Percentiles rank a stretch among this genome's conserved stretches.
Evolutionary conservation across 441 rosid genomes (phyloP).

Genomic region (Breynia disticha): DNA sequence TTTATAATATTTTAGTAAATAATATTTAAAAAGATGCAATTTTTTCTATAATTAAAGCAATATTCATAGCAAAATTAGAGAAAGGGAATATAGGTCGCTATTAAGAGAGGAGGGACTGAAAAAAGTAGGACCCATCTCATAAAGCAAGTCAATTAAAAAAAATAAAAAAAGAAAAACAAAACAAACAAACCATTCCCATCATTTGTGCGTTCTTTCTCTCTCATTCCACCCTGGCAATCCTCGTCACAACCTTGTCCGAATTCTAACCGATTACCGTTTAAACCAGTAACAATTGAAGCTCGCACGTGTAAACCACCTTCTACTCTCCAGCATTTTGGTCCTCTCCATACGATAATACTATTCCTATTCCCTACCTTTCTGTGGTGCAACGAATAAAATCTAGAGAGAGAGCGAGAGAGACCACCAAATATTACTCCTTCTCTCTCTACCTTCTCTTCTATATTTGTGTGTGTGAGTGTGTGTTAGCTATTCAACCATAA

Average conservation of each 20-base stretch:
- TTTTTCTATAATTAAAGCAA: too few species aligned
- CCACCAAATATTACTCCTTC: neutral
- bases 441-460: too few species aligned
- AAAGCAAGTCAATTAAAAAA: too few species aligned
- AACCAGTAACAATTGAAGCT: conserved; percentile 18
- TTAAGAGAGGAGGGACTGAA: too few species aligned
- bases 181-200: conserved; percentile 25
- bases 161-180: too few species aligned
- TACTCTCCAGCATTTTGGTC: neutral
- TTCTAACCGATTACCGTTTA: conserved; percentile 31
- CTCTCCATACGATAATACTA: conserved; percentile 3
- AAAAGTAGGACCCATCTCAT: too few species aligned
- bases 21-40: too few species aligned
- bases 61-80: too few species aligned
- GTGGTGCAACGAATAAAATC: conserved; percentile 63
- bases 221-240: conserved; percentile 47
- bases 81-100: too few species aligned
- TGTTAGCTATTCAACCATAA: neutral
- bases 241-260: conserved; percentile 23
- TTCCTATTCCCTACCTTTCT: conserved; percentile 23
- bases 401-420: conserved; percentile 21
- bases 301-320: conserved; percentile 30
- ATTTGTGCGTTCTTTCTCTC: conserved; percentile 17
- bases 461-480: neutral
- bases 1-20: too few species aligned